phyloP scores from a whole-genome alignment of 805 yeast species.

The Metschnikowia picachoensis region DNA sequence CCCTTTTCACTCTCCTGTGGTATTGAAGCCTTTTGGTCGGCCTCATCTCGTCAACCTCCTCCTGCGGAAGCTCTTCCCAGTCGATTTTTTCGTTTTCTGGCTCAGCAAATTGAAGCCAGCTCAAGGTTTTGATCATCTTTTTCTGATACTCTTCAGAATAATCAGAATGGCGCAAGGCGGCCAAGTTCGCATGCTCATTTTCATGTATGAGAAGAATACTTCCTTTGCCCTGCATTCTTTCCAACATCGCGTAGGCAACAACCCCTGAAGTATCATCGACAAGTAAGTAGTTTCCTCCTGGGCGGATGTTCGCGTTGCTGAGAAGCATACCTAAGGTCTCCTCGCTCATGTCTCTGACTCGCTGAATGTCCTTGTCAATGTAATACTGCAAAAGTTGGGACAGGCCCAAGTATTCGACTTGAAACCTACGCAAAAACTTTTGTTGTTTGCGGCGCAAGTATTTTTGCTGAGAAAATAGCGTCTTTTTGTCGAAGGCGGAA shows the following conservation, averaged over 20 bases:
- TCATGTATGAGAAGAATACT: conserved; percentile 75
- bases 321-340: conserved; percentile 79
- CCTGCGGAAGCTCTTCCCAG: conserved; percentile 45
- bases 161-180: conserved; percentile 64
- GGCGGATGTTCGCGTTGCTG: conserved; percentile 75
- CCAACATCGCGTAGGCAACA: conserved; percentile 79
- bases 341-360: conserved; percentile 75
- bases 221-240: conserved; percentile 81
- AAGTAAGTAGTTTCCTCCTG: conserved; percentile 85
- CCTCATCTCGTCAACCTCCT: conserved; percentile 52
- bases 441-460: conserved; percentile 88
- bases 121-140: conserved; percentile 62
- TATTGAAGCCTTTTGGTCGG: conserved; percentile 63
- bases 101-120: conserved; percentile 74
- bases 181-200: conserved; percentile 85
- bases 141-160: conserved; percentile 50
- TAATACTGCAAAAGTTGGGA: conserved; percentile 70
- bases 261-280: conserved; percentile 95
- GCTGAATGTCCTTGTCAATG: conserved; percentile 68
- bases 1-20: conserved; percentile 58
- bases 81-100: conserved; percentile 60
- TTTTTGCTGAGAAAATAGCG: conserved; percentile 86
- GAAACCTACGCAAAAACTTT: conserved; percentile 82
- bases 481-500: conserved; percentile 82
- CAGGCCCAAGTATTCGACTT: conserved; percentile 71